Conservation (phyloP, 2,329 filamentous ascomycete species). For the Esteya vermicola region DNA sequence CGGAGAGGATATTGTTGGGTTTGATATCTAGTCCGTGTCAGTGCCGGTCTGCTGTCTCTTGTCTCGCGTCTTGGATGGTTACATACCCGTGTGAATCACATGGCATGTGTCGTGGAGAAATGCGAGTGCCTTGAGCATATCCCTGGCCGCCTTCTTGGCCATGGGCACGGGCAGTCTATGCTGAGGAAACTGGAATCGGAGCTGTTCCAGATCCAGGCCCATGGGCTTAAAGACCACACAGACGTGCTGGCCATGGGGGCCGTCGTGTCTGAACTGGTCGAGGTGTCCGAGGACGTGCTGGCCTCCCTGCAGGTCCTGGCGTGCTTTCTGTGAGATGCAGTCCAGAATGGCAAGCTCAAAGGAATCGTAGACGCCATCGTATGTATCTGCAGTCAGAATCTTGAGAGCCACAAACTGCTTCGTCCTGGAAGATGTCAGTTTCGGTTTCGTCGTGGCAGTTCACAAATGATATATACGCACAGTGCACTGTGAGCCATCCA, state of each 20-base stretch:
- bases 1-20: constrained; percentile 2
- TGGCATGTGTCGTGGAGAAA: constrained; percentile 3
- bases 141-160: not conserved
- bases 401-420: constrained; percentile 3
- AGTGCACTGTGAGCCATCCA: constrained; percentile 3
- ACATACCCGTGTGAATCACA: constrained; percentile 1
- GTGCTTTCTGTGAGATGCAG: not conserved
- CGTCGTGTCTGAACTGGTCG: constrained; percentile 1
- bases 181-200: not conserved
- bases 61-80: not conserved
- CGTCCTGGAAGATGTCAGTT: not conserved
- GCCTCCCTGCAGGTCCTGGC: not conserved
- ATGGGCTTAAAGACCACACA: constrained; percentile 3
- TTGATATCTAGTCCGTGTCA: constrained; percentile 1
- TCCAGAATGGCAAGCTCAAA: constrained; percentile 1
- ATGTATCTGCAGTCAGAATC: constrained; percentile 2
- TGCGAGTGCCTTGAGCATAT: not conserved
- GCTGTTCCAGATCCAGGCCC: not conserved
- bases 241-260: constrained; percentile 3
- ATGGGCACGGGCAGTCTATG: not conserved
- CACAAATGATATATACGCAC: not conserved
- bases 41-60: not conserved
- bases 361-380: not conserved
- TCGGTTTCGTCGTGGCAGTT: not conserved
- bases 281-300: not conserved